phyloP scores from a whole-genome alignment of 169 alveolate species.

The Babesia bovis region DNA sequence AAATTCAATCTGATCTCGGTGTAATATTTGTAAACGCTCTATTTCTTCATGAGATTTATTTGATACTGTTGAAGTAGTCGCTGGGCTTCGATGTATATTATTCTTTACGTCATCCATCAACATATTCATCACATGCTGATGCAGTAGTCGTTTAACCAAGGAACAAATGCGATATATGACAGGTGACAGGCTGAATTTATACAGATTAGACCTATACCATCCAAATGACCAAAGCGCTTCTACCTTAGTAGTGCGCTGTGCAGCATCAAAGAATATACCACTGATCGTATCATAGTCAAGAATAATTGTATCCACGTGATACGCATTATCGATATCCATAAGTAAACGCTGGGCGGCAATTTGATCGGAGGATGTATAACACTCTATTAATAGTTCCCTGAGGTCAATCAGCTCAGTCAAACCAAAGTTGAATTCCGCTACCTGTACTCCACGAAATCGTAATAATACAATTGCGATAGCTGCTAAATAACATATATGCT shows the following conservation, averaged over 20 bases:
- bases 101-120: not conserved
- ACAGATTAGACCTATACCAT: not conserved
- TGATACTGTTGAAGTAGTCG: not conserved
- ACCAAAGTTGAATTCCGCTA: not conserved
- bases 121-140: constrained; percentile 3
- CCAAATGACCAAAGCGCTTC: constrained; percentile 3
- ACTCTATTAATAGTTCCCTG: not conserved
- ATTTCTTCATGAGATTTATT: constrained; percentile 13
- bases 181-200: constrained; percentile 1
- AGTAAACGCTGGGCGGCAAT: not conserved
- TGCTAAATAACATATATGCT: not conserved
- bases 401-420: not conserved
- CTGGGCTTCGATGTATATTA: not conserved
- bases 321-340: not conserved
- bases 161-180: not conserved
- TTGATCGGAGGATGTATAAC: not conserved
- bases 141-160: constrained; percentile 9
- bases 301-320: not conserved
- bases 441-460: not conserved
- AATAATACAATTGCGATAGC: not conserved
- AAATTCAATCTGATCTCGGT: constrained; percentile 38
- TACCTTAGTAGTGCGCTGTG: too few relatives aligned
- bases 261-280: not conserved
- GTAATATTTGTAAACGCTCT: not conserved
- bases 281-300: not conserved